A percentile compares a stretch with the other conserved stretches of the same genome.
Conservation (phyloP, 371 early-diverging fungal genomes). For the Smittium mucronatum region DNA sequence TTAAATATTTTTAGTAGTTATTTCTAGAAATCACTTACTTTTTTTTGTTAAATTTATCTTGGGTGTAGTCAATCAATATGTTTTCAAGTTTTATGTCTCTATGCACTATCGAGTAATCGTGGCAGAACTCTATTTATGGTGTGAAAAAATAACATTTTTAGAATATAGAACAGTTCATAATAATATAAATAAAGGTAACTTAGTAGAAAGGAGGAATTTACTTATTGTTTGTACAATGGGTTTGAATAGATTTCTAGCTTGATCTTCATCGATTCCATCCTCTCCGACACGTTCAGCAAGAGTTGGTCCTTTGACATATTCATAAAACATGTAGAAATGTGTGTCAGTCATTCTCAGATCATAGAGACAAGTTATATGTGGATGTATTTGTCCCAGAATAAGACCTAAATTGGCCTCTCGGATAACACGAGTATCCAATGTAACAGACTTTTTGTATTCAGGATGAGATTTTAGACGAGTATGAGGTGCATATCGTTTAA, state of each 20-base stretch:
- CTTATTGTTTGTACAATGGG: conserved; percentile 65
- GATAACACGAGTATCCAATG: conserved; percentile 32
- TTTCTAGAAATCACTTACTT: no score
- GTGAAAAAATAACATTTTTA: not conserved
- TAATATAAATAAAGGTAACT: not conserved
- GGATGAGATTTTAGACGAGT: conserved; percentile 20
- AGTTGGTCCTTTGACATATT: conserved; percentile 62
- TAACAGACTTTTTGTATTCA: conserved; percentile 25
- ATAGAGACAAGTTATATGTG: conserved; percentile 34
- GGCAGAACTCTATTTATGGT: conserved; percentile 33
- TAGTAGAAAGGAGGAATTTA: not conserved
- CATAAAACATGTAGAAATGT: conserved; percentile 74
- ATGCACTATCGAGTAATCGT: conserved; percentile 50
- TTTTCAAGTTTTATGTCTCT: conserved; percentile 90
- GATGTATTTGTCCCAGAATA: conserved; percentile 52
- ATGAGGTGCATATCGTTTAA: conserved; percentile 39
- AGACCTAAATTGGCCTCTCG: conserved; percentile 39
- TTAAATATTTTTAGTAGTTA: not conserved
- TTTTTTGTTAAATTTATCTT: no score
- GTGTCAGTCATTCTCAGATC: conserved; percentile 45
- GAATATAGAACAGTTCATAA: no score
- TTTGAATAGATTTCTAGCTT: conserved; percentile 57
- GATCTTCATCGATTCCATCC: conserved; percentile 50
- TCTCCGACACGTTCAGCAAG: conserved; percentile 64
- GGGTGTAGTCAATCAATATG: conserved; percentile 51